A percentile compares a stretch with the other conserved stretches of the same genome.
These are phyloP conservation scores for Fusarium hainanense DNA, from an alignment of 2,329 filamentous ascomycete species.

Conservation along the genomic window DNA sequence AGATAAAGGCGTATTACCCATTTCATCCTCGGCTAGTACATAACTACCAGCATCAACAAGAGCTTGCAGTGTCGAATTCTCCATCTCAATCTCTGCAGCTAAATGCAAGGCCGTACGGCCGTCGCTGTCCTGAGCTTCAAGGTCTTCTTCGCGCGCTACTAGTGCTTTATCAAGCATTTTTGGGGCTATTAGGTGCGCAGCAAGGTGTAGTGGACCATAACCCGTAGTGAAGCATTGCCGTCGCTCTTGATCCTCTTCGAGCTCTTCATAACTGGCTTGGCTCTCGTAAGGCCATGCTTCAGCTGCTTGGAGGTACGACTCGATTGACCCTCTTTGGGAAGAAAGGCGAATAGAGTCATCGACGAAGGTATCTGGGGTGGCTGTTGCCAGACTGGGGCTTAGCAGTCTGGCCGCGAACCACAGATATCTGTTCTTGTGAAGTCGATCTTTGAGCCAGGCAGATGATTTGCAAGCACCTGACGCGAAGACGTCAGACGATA, in stretches of 20 bases:
- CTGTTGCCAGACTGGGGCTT: background rate
- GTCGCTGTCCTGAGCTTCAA: background rate
- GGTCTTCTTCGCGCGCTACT: background rate
- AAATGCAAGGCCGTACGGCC: conserved; percentile 12
- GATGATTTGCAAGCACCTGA: conserved; percentile 1
- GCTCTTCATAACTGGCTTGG: background rate
- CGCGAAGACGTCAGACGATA: background rate
- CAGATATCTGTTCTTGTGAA: background rate
- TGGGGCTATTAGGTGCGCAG: background rate
- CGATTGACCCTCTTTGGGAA: background rate
- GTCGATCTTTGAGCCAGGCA: background rate
- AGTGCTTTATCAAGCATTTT: background rate
- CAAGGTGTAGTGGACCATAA: conserved; percentile 9
- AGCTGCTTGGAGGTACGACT: conserved; percentile 11
- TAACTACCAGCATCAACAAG: background rate
- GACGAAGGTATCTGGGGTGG: background rate
- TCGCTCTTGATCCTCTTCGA: conserved; percentile 1
- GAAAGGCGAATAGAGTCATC: background rate
- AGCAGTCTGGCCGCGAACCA: conserved; percentile 6
- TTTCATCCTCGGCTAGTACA: background rate
- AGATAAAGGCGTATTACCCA: background rate
- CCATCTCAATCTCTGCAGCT: conserved; percentile 1
- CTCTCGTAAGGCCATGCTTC: conserved; percentile 1
- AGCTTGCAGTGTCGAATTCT: background rate
- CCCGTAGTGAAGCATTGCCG: background rate